Evolutionary conservation across 192 early-diverging fungal species (phyloP).

Genomic region (Linnemannia elongata): DNA sequence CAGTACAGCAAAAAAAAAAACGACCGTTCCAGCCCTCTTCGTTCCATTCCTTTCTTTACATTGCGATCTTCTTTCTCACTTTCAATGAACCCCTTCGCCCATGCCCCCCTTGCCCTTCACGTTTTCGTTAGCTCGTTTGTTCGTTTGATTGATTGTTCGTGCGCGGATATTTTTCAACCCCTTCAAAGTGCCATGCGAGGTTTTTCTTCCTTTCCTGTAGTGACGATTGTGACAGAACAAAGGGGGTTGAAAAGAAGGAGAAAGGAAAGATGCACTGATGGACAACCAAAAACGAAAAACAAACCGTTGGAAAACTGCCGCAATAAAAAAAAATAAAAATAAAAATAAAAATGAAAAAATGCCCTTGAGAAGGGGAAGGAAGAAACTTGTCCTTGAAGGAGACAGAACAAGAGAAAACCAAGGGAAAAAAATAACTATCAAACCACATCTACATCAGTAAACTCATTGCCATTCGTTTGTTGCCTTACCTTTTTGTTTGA

Average conservation of each 20-base stretch:
- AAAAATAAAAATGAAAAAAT: background rate
- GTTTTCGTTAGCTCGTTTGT: background rate
- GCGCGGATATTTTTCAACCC: background rate
- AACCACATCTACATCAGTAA: background rate
- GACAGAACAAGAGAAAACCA: background rate
- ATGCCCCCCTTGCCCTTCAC: background rate
- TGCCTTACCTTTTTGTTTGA: background rate
- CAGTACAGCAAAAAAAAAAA: background rate
- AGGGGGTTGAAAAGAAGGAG: background rate
- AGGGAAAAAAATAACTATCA: background rate
- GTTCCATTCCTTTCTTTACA: background rate
- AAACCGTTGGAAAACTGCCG: background rate
- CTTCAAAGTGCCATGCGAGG: background rate
- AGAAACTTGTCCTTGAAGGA: background rate
- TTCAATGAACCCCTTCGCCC: background rate
- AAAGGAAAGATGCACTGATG: background rate
- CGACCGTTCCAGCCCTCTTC: background rate
- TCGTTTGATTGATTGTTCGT: conserved; percentile 8
- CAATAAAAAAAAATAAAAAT: background rate
- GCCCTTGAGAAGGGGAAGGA: too few species aligned
- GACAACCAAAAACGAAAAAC: background rate
- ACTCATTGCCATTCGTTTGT: background rate
- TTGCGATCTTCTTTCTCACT: background rate
- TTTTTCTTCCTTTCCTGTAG: background rate
- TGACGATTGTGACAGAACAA: background rate